Base-by-base conservation (phyloP, 495 filamentous ascomycete genomes). In the Podospora didyma region DNA sequence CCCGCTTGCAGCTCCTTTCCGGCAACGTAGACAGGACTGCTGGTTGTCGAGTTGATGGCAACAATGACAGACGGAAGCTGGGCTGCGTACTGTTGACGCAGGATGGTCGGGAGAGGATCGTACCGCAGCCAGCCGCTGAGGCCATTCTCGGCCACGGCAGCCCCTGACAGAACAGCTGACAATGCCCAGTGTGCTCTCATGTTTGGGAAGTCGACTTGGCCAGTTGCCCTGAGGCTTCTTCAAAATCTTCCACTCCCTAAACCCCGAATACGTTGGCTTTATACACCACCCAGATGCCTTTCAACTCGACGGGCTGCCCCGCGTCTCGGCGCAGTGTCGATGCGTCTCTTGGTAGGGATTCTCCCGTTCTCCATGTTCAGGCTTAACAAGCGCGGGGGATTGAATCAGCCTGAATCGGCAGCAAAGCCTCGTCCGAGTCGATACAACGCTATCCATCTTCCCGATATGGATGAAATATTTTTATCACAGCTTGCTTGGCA, bases 111-210 rank as follows among this genome's bases (percentile, higher is more conserved):
- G 41, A 87, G 56, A 10, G 77, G 75, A 20, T 84, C 81, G 68
- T 88, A 88, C 46, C 85, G 80, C 37, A 89, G 64, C 86, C 86
- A 89, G 53, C 75, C 85, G 48, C 77, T 70, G 21, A 82, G 66
- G 14, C 86, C 86, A 60, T 82, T 78, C 59, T 89, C 83, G 39
- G 80, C 77, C 28, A 75, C 75, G 16, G 67, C 69, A 45, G 64
- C 68, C 35, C 75, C 61, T 28, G 46, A 26, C 5, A 21, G 41
- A 19, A 60, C 12, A 19, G 20, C 35, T n/a, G 55, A 21, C 22
- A 55, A 17, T 12, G 41, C 44, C 52, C 52, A 54, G 28, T 20
- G 37, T 35, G 49, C 28, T 21, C 46, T 16, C 24, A 26, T 26
- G 10, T 20, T 51, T 42, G 1, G 14, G n/a, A 14, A 5, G 12